Evolutionary conservation across 2,329 filamentous ascomycete genomes (phyloP).

Genomic region (Elsinoe ampelina): DNA sequence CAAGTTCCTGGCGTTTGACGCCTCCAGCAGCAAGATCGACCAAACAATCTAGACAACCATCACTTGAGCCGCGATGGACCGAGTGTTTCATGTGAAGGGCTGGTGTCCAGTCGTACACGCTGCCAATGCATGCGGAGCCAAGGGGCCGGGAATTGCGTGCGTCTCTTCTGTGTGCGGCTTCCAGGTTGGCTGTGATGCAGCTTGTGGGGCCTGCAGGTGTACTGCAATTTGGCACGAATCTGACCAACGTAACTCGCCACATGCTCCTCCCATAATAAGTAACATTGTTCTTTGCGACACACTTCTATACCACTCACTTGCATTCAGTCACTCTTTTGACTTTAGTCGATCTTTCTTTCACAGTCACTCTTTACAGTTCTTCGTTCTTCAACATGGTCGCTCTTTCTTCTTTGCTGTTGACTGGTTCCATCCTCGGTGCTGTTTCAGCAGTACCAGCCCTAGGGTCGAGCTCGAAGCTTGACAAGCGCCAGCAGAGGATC

Average conservation of each 20-base stretch:
- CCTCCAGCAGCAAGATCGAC: not conserved
- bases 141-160: conserved; percentile 3
- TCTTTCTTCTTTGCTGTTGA: conserved; percentile 10
- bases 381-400: conserved; percentile 6
- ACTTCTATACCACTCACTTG: not conserved
- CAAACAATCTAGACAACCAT: not conserved
- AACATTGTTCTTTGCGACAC: not conserved
- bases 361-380: conserved; percentile 9
- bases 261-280: not conserved
- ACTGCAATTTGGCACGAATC: conserved; percentile 5
- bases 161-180: not conserved
- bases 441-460: conserved; percentile 5
- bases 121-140: conserved; percentile 2
- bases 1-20: not conserved
- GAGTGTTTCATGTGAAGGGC: not conserved
- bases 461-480: not conserved
- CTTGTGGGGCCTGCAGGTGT: conserved; percentile 1
- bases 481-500: not conserved
- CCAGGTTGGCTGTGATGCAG: not conserved
- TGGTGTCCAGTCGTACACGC: not conserved
- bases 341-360: not conserved
- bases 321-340: conserved; percentile 8
- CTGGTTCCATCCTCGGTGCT: conserved; percentile 12
- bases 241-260: not conserved
- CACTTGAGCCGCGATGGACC: not conserved